Base-by-base conservation (phyloP, 176 grass and related monocot genomes). In the Alloteropsis semialata region DNA sequence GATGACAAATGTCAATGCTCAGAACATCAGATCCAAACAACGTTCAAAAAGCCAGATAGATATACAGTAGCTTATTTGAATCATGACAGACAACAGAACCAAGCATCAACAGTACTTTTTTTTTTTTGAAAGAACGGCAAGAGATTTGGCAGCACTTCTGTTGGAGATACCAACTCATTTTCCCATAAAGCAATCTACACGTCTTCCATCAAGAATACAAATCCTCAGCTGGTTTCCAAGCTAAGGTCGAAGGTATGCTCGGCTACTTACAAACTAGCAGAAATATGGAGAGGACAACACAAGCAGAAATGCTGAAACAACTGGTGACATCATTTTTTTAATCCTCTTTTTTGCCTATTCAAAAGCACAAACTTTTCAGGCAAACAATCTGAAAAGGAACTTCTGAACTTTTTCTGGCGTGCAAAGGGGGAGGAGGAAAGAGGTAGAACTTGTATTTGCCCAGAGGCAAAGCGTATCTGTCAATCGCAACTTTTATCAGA, bases 351-450 rank as follows among this genome's bases (percentile, higher is more conserved):
- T 81, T 79, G 9, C 69, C 36, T 41, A 49, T 38, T 53, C 57
- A 41, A 49, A 80, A 33, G 39, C 60, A 51, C 60, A 42, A 32
- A 32, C 84, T 80, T 89, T 84, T 2, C 30, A 50, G 75, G 10
- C 50, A 80, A 41, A 79, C 50, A 49, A 60, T 68, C 76, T 68
- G 59, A 80, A 80, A 84, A 74, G 81, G 50, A 38, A 19, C 37
- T 19, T 1, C 16, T 12, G 67, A 79, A 11, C 58, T 43, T 33
- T 67, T 33, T 67, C 21, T 33, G 19, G 27, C 1, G 56, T 8
- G 33, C 45, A 37, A 27, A 57, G 45, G 27, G 42, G 34, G 0
- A 5, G 48, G 12, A 46, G 29, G 49, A 88, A 65, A 43, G 63
- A 24, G 36, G 32, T 1, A 30, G 27, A 54, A 68, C 72, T 82